Base-by-base conservation (phyloP, 148 eudicot species). In the Oxyria digyna region DNA sequence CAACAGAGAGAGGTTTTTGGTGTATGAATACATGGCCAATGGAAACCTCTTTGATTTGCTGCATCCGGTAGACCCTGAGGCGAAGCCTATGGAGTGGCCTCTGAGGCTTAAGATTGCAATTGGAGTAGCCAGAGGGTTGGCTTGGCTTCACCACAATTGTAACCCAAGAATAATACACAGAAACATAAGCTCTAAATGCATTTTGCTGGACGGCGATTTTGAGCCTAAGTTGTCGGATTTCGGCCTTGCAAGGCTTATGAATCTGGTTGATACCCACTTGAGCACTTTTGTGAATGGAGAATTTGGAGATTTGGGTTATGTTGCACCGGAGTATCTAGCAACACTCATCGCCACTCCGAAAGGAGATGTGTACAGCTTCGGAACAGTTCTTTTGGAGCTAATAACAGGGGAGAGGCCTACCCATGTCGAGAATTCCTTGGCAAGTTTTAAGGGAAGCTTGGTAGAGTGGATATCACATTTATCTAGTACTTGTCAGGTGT, bases 1-100 rank as follows among this genome's bases (percentile, higher is more conserved):
- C 31, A 80, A 82, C 73, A 83, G 76, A 71, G 96, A 89, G 74
- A 79, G 91, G 68, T 62, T 89, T 57, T 77, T 89, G 35, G 80
- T 89, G 46, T 89, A 85, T 49, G 80, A 77, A 46, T 71, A 79
- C 78, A 87, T 89, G 87, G 75, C 80, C 40, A 83, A 87, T 27
- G 89, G 89, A 11, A 81, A 80, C 38, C 84, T 89, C 33, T 79
- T 66, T 42, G 73, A 77, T 18, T 65, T 68, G 45, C 71, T 82
- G 43, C 85, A 82, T 67, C 73, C 75, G 5, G 33, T 74, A 12
- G 77, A 79, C 17, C 75, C 83, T 0, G 83, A 82, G 62, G 73
- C 81, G 0, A 74, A 72, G 57, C 32, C 40, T 29, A 35, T 79
- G 52, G 81, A 79, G 21, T 82, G 83, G 85, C 77, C 85, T 20